Evolutionary conservation across 2,329 filamentous ascomycete species (phyloP).

Genomic region (Daldinia sp.): DNA sequence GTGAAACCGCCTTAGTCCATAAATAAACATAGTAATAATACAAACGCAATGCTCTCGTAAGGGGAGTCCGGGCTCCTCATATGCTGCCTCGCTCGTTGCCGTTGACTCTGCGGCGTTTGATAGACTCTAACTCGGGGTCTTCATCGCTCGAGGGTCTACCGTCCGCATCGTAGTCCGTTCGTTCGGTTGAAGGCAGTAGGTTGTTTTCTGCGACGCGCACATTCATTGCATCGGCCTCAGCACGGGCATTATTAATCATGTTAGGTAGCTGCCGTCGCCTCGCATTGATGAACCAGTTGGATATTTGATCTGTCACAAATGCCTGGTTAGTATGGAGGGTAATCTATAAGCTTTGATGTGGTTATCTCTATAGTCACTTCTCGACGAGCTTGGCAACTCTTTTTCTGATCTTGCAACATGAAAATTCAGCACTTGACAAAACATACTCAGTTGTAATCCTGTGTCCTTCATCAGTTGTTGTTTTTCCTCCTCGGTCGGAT

Average conservation of each 20-base stretch:
- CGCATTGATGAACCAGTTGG: slow-evolving; percentile 86
- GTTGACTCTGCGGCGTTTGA: slow-evolving; percentile 52
- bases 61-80: slow-evolving; percentile 45
- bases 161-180: slow-evolving; percentile 54
- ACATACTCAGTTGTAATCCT: slow-evolving; percentile 81
- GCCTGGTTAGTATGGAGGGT: slow-evolving; percentile 36
- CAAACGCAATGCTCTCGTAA: slow-evolving; percentile 7
- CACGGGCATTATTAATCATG: slow-evolving; percentile 68
- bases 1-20: not conserved
- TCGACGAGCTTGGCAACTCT: slow-evolving; percentile 20
- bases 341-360: not conserved
- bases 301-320: slow-evolving; percentile 70
- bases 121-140: slow-evolving; percentile 56
- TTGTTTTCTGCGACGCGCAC: slow-evolving; percentile 54
- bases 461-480: slow-evolving; percentile 82
- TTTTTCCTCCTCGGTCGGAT: slow-evolving; percentile 90
- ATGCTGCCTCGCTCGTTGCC: slow-evolving; percentile 62
- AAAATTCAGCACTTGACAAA: slow-evolving; percentile 12
- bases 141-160: slow-evolving; percentile 61
- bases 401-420: not conserved
- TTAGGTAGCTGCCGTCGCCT: slow-evolving; percentile 73
- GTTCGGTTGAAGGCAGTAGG: slow-evolving; percentile 55
- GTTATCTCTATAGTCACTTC: slow-evolving; percentile 11
- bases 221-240: slow-evolving; percentile 63
- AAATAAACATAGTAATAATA: slow-evolving; percentile 25